These are phyloP conservation scores for Trypanosomatidae sp. DNA, from an alignment of 208 protist species.

Conservation along the genomic window DNA sequence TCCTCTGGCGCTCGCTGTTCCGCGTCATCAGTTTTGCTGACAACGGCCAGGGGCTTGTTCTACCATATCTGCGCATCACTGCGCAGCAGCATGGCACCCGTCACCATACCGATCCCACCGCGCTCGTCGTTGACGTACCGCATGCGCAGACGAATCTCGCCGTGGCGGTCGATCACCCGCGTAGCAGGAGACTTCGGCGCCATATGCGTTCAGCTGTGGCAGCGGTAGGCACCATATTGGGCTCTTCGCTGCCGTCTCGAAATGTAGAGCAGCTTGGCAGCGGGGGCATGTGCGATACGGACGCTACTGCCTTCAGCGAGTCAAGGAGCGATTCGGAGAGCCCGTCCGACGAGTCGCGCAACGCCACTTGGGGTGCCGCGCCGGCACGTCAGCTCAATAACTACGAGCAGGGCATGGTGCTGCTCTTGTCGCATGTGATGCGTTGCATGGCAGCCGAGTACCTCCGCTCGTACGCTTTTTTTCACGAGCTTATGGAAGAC, in stretches of 20 bases:
- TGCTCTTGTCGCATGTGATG: constrained; percentile 74
- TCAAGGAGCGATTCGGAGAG: constrained; percentile 5
- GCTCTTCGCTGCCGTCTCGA: background rate
- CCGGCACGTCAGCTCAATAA: constrained; percentile 36
- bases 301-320: constrained; percentile 9
- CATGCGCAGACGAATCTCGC: background rate
- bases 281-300: background rate
- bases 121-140: background rate
- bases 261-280: background rate
- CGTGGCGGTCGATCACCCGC: background rate
- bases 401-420: constrained; percentile 75
- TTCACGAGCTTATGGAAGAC: constrained; percentile 67
- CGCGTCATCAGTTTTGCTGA: constrained; percentile 58
- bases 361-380: constrained; percentile 4
- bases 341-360: constrained; percentile 5
- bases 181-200: background rate
- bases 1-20: constrained; percentile 59
- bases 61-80: constrained; percentile 7
- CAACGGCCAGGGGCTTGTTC: constrained; percentile 7
- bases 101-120: background rate
- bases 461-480: constrained; percentile 48
- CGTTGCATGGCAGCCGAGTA: constrained; percentile 48
- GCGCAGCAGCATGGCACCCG: background rate
- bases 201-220: background rate
- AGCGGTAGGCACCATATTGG: background rate